phyloP scores from a whole-genome alignment of 768 basidiomycete genomes.

The Hericium alpestre region DNA sequence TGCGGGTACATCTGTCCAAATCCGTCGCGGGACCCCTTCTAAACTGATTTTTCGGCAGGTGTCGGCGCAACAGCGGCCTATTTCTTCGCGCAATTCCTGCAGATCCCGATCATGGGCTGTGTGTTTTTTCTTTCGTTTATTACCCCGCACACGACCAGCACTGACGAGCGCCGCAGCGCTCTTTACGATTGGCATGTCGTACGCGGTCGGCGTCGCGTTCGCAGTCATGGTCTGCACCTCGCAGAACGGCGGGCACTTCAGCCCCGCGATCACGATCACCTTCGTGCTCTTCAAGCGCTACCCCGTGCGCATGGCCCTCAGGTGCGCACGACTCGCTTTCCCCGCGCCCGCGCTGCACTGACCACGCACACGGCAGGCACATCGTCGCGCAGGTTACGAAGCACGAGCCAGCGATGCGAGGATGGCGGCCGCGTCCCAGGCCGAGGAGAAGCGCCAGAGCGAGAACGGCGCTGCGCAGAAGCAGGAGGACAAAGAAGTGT shows the following conservation, averaged over 20 bases:
- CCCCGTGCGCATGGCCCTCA: slow-evolving; percentile 37
- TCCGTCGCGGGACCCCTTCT: too few relatives aligned
- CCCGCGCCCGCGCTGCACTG: too few relatives aligned
- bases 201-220: slow-evolving; percentile 28
- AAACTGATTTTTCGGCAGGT: slow-evolving; percentile 10
- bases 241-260: slow-evolving; percentile 31
- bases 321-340: slow-evolving; percentile 22
- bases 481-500: slow-evolving; percentile 16
- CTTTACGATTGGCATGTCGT: slow-evolving; percentile 26
- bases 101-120: slow-evolving; percentile 19
- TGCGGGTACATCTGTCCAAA: slow-evolving; percentile 1
- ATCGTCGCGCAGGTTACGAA: not conserved
- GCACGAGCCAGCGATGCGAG: not conserved
- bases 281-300: slow-evolving; percentile 44
- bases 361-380: too few relatives aligned
- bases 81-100: slow-evolving; percentile 17
- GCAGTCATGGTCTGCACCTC: slow-evolving; percentile 24
- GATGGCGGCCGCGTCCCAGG: not conserved
- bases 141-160: not conserved
- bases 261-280: slow-evolving; percentile 49
- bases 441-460: not conserved
- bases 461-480: slow-evolving; percentile 3
- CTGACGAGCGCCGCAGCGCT: slow-evolving; percentile 14
- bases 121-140: slow-evolving; percentile 6
- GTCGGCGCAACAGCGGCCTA: slow-evolving; percentile 25